Percentiles rank a stretch among this genome's conserved stretches.
These are phyloP conservation scores for Raphanus raphanistrum DNA, from an alignment of 345 rosid species.

Conservation along the genomic window DNA sequence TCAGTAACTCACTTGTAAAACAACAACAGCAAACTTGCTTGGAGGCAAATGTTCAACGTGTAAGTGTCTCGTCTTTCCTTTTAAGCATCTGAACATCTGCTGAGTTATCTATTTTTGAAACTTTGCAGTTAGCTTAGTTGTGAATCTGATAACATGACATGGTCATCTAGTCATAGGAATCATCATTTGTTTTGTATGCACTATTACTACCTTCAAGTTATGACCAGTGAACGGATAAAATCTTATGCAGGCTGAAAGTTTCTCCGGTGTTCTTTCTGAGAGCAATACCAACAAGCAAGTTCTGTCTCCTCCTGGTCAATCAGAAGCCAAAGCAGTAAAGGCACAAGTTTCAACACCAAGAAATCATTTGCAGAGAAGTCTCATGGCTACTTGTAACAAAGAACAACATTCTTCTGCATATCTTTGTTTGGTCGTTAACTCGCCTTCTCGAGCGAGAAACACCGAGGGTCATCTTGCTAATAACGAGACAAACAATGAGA, in stretches of 20 bases:
- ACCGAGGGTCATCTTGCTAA: conserved; percentile 45
- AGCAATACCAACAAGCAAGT: conserved; percentile 50
- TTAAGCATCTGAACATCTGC: conserved; percentile 9
- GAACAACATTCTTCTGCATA: conserved; percentile 51
- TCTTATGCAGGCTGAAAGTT: conserved; percentile 49
- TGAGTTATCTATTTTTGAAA: neutral
- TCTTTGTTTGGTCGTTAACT: conserved; percentile 46
- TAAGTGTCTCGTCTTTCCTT: conserved; percentile 44
- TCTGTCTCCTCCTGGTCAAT: conserved; percentile 62
- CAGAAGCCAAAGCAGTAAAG: conserved; percentile 44
- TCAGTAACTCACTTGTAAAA: conserved; percentile 35
- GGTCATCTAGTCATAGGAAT: conserved; percentile 5
- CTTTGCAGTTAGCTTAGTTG: neutral
- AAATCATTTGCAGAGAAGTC: conserved; percentile 46
- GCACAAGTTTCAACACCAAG: conserved; percentile 52
- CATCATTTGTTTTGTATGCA: neutral
- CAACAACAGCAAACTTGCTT: conserved; percentile 30
- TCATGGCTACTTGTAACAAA: conserved; percentile 46
- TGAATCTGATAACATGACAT: neutral
- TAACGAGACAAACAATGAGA: conserved; percentile 60
- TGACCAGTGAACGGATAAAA: neutral
- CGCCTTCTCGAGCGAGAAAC: conserved; percentile 58
- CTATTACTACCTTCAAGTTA: neutral
- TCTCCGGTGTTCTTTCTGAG: conserved; percentile 57
- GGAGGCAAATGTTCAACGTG: conserved; percentile 39